Evolutionary conservation across 352 stramenopile genomes (phyloP), one percentile per base, ranked within the genome.

Genomic region (Globisporangium acanthophoron): DNA sequence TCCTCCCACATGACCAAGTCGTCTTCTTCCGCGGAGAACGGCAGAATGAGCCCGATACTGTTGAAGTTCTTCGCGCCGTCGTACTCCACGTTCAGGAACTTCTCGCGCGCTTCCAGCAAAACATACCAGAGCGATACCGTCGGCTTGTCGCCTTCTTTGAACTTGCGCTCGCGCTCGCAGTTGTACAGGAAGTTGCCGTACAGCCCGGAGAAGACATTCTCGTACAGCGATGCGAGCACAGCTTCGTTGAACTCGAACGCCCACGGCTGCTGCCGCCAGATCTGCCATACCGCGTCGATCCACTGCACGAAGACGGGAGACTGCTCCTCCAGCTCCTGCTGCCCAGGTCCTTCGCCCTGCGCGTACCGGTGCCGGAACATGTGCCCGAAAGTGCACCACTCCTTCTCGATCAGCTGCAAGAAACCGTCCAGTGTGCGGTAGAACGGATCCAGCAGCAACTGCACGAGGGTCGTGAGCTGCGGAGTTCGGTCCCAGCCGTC

Each of bases 241-340:
- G 56, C 69, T 62, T 97, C 85, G 59, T 98, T 99, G 77, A 99
- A 99, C 76, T 99, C 97, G 66, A 99, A 99, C 31, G 85, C 92
- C 67, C 95, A 94, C 9, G 97, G 91, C 63, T 97, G 97, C 64
- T 99, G 96, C 40, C 94, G 81, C 63, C 98, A 92, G 44, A 99
- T 79, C 76, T 99, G 97, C 81, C 94, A 99, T 41, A 99, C 84
- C 46, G 92, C 96, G 82, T 99, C 97, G 35, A 99, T 65, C 80
- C 98, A 99, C 74, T 99, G 97, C 24, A 99, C 69, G 73, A 99
- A 99, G 31, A 99, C 96, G 1, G 97, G 97, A 45, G 96, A 98
- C 53, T 98, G 86, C 68, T 99, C 93, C 60, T 98, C 94, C 33
- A 99, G 85, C 61, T 98, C 94, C 64, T 95, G 85, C 44, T 96